Evolutionary conservation across 371 early-diverging fungal genomes (phyloP), one percentile per base, ranked within the genome.

Genomic region (Mortierella sp.): DNA sequence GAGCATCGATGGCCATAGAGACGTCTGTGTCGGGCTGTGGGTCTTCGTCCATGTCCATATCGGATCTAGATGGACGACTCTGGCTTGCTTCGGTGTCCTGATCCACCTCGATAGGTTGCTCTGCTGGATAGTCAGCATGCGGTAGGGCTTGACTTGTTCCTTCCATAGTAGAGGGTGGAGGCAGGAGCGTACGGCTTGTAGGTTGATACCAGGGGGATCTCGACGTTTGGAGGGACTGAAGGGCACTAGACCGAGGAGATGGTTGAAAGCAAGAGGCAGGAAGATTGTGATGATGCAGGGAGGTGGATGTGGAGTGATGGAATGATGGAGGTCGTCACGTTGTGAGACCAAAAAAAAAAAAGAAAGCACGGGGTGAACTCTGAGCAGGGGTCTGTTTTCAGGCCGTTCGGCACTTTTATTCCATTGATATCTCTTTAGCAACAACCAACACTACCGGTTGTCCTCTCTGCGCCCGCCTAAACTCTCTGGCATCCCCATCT

Each of bases 201-300:
- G n/a, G 31, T 71, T 65, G 13, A 71, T 57, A 45, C 72, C 65
- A 28, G 69, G 63, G 17, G 69, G 7, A 27, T 53, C 69, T 56
- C 21, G 69, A 69, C 29, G 44, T 55, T 4, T 10, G 4, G 10
- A 10, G 34, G 37, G 43, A 27, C 17, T 6, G 2, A 24, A 49
- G 28, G 14, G 49, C 34, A 34, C 34, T 34, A 10, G 34, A 7
- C 34, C 34, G 34, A 22, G 47, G 47, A 47, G 22, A 10, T 4
- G 24, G 34, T 31, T 14, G 27, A 25, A 49, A 27, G 27, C 9
- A 49, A 24, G 14, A 39, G 44, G 21, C 43, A 24, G 10, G 40
- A 41, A 40, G 27, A 54, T 22, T n/a, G n/a, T n/a, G n/a, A n/a
- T n/a, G n/a, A 40, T 28, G 24, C 5, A 17, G 52, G 13, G 28